phyloP scores from a whole-genome alignment of 2,329 filamentous ascomycete species.

The Rutstroemia sp. region DNA sequence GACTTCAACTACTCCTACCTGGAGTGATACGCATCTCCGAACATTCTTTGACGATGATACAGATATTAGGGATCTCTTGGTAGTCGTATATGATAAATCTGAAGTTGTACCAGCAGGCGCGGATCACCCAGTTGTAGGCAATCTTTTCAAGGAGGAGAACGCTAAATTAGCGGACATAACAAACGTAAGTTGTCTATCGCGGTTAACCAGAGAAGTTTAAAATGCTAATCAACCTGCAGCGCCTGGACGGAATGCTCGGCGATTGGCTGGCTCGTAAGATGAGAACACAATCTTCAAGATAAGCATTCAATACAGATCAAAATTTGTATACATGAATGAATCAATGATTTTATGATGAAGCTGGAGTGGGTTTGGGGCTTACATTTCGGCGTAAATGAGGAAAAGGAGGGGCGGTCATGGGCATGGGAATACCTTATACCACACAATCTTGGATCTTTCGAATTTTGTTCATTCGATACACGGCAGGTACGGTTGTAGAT shows the following conservation, averaged over 20 bases:
- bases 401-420: constrained; percentile 7
- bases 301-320: not conserved
- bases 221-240: constrained; percentile 35
- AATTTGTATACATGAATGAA: constrained; percentile 22
- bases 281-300: constrained; percentile 35
- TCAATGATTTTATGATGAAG: constrained; percentile 24
- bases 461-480: constrained; percentile 7
- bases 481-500: constrained; percentile 7
- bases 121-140: constrained; percentile 79
- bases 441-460: constrained; percentile 15
- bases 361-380: constrained; percentile 11
- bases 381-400: constrained; percentile 14
- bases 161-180: constrained; percentile 82
- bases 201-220: not conserved
- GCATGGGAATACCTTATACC: constrained; percentile 10
- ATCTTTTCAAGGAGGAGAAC: constrained; percentile 80
- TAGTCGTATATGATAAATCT: constrained; percentile 88
- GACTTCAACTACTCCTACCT: constrained; percentile 51
- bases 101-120: constrained; percentile 69
- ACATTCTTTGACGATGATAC: constrained; percentile 86
- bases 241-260: constrained; percentile 81
- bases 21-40: constrained; percentile 81
- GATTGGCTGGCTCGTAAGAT: constrained; percentile 71
- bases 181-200: constrained; percentile 43
- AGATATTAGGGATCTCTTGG: constrained; percentile 81